A percentile compares a stretch with the other conserved stretches of the same genome.
phyloP scores from a whole-genome alignment of 1,139 yeast species.

The Taiozyma sp. region DNA sequence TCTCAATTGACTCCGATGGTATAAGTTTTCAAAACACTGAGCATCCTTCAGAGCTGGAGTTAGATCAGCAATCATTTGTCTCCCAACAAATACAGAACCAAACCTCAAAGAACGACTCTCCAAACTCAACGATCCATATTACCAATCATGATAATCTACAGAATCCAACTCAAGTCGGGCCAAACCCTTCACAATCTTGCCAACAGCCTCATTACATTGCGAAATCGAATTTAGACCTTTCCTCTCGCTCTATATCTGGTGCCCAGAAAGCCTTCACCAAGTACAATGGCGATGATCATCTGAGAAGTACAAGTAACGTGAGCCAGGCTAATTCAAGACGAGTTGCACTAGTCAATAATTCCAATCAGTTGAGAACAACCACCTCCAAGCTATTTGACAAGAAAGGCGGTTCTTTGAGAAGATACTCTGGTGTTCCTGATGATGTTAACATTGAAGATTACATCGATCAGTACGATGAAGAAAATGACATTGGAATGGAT shows the following conservation, averaged over 20 bases:
- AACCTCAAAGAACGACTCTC: not conserved
- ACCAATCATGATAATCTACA: not conserved
- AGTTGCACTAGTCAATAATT: conserved; percentile 3
- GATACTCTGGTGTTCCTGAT: conserved; percentile 69
- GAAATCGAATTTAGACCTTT: conserved; percentile 2
- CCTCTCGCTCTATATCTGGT: conserved; percentile 5
- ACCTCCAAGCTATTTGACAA: conserved; percentile 68
- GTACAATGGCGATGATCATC: conserved; percentile 14
- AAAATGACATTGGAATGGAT: conserved; percentile 28
- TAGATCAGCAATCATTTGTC: conserved; percentile 2
- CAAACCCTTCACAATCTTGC: not conserved
- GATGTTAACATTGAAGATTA: conserved; percentile 63
- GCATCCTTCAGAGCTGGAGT: not conserved
- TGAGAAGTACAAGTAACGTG: conserved; percentile 14
- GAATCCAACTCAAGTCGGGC: not conserved
- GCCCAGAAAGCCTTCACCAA: conserved; percentile 14
- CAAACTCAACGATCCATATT: not conserved
- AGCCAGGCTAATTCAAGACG: conserved; percentile 1
- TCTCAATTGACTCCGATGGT: not conserved
- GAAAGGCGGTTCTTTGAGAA: conserved; percentile 63
- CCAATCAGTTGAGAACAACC: conserved; percentile 49
- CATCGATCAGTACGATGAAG: conserved; percentile 42
- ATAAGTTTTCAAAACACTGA: not conserved
- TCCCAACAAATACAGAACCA: conserved; percentile 1
- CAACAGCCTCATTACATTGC: not conserved